Evolutionary conservation across 352 stramenopile genomes (phyloP), one percentile per base, ranked within the genome.

Genomic region (Thalassiosira livingstoniorum): DNA sequence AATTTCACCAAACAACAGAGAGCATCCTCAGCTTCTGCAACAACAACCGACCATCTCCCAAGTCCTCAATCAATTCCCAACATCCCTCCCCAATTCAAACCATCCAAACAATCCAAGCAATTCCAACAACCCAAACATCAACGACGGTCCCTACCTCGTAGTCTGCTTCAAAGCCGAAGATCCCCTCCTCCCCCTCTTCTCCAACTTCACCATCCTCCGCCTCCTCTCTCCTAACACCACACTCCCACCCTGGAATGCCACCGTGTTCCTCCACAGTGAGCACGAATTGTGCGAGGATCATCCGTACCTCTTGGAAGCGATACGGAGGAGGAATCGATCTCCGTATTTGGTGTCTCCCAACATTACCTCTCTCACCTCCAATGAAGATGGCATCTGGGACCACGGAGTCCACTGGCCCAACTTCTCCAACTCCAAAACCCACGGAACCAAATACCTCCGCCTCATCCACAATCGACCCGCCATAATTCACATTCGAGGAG

Each of bases 341-440:
- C 15, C 62, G 5, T 21, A n/a, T 27, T 72, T 25, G 13, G 27
- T 60, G 25, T 34, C 21, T 42, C n/a, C 18, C 27, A 11, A 34
- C 13, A 45, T 15, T 0, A 7, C 21, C 1, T 4, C 11, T 29
- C 21, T 45, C 2, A 10, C 21, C 13, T 1, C 2, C 15, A 2
- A 18, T 13, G 23, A 37, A 55, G 0, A 39, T 31, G 58, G 43
- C 10, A 32, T 13, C 43, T 78, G 57, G 70, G 54, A 57, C 1
- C 0, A 78, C n/a, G 58, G 70, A 31, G 70, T 78, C 1, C 53
- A 55, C 31, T 78, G 70, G 70, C 70, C 58, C 2, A 21, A 39
- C 21, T 29, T 65, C 1, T 3, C 42, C 23, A n/a, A n/a, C n/a
- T n/a, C n/a, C n/a, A n/a, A n/a, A n/a, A 2, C 31, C 63, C 57